Conservation (phyloP, 768 basidiomycete species). For the Boletus insuetus region DNA sequence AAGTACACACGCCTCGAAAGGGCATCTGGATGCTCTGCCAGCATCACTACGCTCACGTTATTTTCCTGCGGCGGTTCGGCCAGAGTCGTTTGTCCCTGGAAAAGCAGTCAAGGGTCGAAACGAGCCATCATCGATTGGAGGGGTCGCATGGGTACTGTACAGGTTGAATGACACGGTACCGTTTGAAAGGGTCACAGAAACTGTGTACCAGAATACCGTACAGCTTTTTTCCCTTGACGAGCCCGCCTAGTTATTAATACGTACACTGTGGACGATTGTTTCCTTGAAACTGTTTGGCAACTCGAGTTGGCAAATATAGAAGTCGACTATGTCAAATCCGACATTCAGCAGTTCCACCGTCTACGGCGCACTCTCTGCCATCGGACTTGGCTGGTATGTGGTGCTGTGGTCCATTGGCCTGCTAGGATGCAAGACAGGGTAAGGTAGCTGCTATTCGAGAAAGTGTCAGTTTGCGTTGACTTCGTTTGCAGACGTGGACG, state of each 20-base stretch:
- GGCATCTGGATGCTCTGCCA: conserved; percentile 48
- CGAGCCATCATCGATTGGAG: conserved; percentile 64
- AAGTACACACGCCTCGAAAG: conserved; percentile 59
- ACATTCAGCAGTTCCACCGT: conserved; percentile 5
- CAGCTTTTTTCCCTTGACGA: conserved; percentile 55
- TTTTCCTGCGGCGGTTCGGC: conserved; percentile 49
- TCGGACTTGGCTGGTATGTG: conserved; percentile 59
- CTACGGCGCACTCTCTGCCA: conserved; percentile 27
- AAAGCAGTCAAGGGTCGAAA: conserved; percentile 74
- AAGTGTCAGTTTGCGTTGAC: conserved; percentile 1
- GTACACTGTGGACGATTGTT: not conserved
- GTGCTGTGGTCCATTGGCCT: conserved; percentile 63
- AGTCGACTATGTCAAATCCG: conserved; percentile 13
- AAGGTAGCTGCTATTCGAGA: conserved; percentile 29
- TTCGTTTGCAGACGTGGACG: conserved; percentile 57
- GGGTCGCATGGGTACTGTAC: conserved; percentile 71
- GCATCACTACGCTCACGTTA: conserved; percentile 44
- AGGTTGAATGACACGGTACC: conserved; percentile 43
- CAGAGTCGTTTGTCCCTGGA: conserved; percentile 57
- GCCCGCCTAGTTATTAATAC: conserved; percentile 14
- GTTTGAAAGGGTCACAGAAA: conserved; percentile 54
- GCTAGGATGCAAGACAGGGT: conserved; percentile 71
- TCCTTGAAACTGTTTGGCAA: not conserved
- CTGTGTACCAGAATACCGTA: conserved; percentile 62
- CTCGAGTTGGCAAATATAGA: not conserved